Evolutionary conservation across 2,329 filamentous ascomycete genomes (phyloP).

Genomic region (Pyrenophora teres): DNA sequence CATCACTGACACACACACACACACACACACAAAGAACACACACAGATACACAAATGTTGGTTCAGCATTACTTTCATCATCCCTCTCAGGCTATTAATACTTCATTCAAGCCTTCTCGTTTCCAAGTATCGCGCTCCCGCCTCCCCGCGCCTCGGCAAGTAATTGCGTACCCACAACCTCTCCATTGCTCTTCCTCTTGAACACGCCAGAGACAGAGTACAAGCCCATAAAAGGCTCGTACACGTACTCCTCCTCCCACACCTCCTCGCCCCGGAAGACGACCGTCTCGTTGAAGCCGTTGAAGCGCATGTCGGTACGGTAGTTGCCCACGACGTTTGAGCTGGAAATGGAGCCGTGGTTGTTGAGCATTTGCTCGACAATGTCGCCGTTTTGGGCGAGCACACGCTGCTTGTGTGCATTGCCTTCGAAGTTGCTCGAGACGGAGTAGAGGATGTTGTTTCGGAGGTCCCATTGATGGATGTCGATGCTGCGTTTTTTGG

Average conservation of each 20-base stretch:
- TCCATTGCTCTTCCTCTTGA: constrained; percentile 56
- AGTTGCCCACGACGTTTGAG: constrained; percentile 55
- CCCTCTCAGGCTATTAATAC: too few relatives aligned
- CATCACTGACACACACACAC: too few relatives aligned
- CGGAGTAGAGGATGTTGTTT: constrained; percentile 64
- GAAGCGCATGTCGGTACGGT: constrained; percentile 59
- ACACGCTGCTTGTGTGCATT: constrained; percentile 60
- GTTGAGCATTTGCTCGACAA: constrained; percentile 60
- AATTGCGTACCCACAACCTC: constrained; percentile 58
- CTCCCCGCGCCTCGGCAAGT: constrained; percentile 58
- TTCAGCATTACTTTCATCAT: too few relatives aligned
- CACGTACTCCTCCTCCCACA: constrained; percentile 59
- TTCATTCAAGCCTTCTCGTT: constrained; percentile 14
- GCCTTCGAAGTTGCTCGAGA: constrained; percentile 62
- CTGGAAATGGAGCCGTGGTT: constrained; percentile 57
- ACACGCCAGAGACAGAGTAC: constrained; percentile 52
- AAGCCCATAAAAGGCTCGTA: constrained; percentile 59
- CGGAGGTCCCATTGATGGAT: constrained; percentile 54
- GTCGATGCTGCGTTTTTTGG: constrained; percentile 38
- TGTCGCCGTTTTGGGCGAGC: constrained; percentile 59
- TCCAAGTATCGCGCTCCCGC: constrained; percentile 58
- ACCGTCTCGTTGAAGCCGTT: constrained; percentile 55
- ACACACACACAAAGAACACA: too few relatives aligned
- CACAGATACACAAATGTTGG: too few relatives aligned
- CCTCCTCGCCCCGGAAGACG: constrained; percentile 50